Evolutionary conservation across 345 rosid species (phyloP).

Genomic region (Brassica napus): DNA sequence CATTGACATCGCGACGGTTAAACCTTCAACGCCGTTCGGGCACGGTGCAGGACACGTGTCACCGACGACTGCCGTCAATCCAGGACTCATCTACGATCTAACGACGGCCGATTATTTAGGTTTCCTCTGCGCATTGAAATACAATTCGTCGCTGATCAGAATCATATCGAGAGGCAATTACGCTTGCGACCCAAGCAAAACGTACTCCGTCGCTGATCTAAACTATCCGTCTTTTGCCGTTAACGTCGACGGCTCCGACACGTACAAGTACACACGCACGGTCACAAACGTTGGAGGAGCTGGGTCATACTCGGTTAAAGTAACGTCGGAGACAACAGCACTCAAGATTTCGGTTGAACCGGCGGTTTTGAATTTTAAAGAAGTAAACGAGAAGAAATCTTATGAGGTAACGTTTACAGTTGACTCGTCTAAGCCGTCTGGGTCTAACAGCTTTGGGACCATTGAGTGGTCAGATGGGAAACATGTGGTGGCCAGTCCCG

Average conservation of each 20-base stretch:
- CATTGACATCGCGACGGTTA: conserved; percentile 59
- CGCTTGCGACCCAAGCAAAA: conserved; percentile 52
- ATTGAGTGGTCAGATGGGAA: conserved; percentile 81
- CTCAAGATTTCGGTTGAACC: conserved; percentile 64
- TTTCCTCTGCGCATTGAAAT: conserved; percentile 76
- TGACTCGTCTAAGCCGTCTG: conserved; percentile 40
- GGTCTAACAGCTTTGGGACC: conserved; percentile 52
- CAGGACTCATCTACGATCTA: conserved; percentile 80
- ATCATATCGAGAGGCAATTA: conserved; percentile 48
- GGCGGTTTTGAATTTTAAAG: conserved; percentile 45
- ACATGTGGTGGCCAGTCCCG: conserved; percentile 73
- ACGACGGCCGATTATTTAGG: conserved; percentile 58
- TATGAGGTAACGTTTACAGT: too few species aligned
- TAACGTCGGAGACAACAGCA: conserved; percentile 20
- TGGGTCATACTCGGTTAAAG: not conserved
- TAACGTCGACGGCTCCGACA: too few species aligned
- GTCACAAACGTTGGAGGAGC: too few species aligned
- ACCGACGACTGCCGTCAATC: conserved; percentile 51
- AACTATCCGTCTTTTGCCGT: conserved; percentile 49
- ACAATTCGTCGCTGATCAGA: conserved; percentile 51
- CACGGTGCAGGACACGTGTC: conserved; percentile 63
- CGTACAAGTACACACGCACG: too few species aligned
- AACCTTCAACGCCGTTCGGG: conserved; percentile 67
- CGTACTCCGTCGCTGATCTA: conserved; percentile 49
- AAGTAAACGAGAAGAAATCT: conserved; percentile 44